Conservation (phyloP, 495 filamentous ascomycete species). For the Articulospora tetracladia region DNA sequence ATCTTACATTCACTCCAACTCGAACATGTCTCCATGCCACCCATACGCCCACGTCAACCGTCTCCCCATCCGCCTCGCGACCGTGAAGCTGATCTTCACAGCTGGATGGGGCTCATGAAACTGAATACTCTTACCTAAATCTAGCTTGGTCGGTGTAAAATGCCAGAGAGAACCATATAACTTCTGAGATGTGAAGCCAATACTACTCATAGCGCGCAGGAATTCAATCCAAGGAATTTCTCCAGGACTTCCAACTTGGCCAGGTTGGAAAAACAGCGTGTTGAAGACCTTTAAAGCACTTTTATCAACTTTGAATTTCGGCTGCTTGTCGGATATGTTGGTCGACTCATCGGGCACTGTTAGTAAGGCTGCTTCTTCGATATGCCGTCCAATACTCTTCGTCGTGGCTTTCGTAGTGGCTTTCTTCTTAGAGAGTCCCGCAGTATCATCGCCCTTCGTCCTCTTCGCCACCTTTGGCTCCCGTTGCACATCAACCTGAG, state of each 20-base stretch:
- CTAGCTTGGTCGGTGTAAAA: conserved; percentile 31
- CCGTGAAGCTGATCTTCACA: conserved; percentile 40
- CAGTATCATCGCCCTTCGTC: neutral
- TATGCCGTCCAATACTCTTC: neutral
- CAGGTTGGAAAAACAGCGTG: conserved; percentile 38
- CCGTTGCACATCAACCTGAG: neutral
- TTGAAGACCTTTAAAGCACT: conserved; percentile 45
- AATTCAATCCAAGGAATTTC: conserved; percentile 50
- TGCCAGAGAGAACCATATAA: conserved; percentile 53
- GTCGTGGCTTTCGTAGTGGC: neutral
- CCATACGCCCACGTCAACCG: conserved; percentile 44
- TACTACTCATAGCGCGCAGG: conserved; percentile 44
- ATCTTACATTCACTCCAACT: neutral
- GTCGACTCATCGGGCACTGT: too few species aligned
- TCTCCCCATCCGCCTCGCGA: conserved; percentile 37
- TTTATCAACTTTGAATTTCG: too few species aligned
- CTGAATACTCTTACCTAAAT: conserved; percentile 41
- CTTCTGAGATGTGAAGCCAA: conserved; percentile 43
- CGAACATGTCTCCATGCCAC: conserved; percentile 15
- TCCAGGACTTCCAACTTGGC: conserved; percentile 26
- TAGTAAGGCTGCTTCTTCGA: too few species aligned
- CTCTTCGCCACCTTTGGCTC: neutral
- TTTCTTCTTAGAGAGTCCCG: neutral
- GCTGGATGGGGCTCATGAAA: conserved; percentile 51
- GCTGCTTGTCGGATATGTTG: too few species aligned